phyloP scores from a whole-genome alignment of 306 rosid species.

The Cajanus cajan region DNA sequence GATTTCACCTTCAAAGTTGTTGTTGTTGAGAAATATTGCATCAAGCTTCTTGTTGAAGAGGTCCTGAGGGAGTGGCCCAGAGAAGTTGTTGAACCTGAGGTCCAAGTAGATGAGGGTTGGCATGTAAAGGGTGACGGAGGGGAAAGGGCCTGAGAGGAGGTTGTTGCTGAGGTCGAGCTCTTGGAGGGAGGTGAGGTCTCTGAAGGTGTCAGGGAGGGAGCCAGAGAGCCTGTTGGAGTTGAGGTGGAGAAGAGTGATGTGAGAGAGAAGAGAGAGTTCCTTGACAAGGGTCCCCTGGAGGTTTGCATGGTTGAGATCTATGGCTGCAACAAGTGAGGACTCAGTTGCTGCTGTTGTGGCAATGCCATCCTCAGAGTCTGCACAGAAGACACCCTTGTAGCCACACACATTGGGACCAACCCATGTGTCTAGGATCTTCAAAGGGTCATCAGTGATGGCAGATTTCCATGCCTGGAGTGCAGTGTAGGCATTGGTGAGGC shows the following conservation, averaged over 20 bases:
- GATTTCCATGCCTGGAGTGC: constrained; percentile 95
- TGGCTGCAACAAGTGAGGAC: constrained; percentile 59
- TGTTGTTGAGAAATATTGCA: constrained; percentile 85
- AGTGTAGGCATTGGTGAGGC: constrained; percentile 56
- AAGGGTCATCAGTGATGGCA: constrained; percentile 78
- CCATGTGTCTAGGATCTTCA: constrained; percentile 58
- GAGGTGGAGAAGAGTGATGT: constrained; percentile 72
- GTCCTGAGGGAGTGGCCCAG: constrained; percentile 64
- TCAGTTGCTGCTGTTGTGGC: constrained; percentile 31
- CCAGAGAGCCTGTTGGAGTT: constrained; percentile 78
- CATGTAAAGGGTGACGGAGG: constrained; percentile 48
- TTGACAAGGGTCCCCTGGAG: constrained; percentile 75
- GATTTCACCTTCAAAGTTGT: constrained; percentile 68
- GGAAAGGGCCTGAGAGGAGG: constrained; percentile 77
- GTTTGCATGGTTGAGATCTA: constrained; percentile 93
- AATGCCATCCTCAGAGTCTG: constrained; percentile 27
- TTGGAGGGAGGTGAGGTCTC: constrained; percentile 48
- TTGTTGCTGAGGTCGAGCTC: constrained; percentile 95
- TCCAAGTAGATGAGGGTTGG: constrained; percentile 79
- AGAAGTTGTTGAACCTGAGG: constrained; percentile 80
- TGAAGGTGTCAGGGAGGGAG: constrained; percentile 59
- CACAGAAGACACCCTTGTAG: constrained; percentile 79
- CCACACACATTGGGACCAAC: constrained; percentile 80
- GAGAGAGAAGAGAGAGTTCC: constrained; percentile 71
- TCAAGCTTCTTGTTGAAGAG: constrained; percentile 66